Conservation (phyloP, 1,284 basidiomycete genomes). For the Trichosporon sp. region DNA sequence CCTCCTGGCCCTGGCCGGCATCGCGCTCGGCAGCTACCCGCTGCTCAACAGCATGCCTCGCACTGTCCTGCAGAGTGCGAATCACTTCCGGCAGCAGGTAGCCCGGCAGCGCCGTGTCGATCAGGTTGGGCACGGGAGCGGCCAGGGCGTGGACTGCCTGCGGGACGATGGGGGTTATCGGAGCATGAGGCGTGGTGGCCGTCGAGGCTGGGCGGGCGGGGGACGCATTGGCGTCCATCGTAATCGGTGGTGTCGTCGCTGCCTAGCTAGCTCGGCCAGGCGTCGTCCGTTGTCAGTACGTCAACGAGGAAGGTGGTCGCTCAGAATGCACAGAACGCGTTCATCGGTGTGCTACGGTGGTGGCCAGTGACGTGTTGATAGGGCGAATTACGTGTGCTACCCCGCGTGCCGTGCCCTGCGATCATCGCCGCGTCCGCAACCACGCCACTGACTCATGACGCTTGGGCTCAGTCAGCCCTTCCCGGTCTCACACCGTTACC, state of each 20-base stretch:
- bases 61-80: conserved; percentile 64
- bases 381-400: conserved; percentile 16
- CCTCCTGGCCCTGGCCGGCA: conserved; percentile 24
- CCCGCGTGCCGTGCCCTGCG: conserved; percentile 5
- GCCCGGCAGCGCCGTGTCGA: conserved; percentile 74
- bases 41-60: conserved; percentile 63
- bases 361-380: conserved; percentile 6
- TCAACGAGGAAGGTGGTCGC: neutral
- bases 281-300: too few species aligned
- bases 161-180: conserved; percentile 37
- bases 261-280: too few species aligned
- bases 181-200: conserved; percentile 29
- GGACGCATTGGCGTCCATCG: conserved; percentile 31
- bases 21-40: conserved; percentile 36
- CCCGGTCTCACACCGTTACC: neutral
- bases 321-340: neutral
- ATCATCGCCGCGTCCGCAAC: neutral
- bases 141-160: conserved; percentile 43
- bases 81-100: conserved; percentile 80
- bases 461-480: neutral
- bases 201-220: conserved; percentile 33
- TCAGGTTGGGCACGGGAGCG: conserved; percentile 45
- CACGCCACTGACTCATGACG: neutral
- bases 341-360: neutral
- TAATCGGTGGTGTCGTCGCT: neutral